Evolutionary conservation across 2,329 filamentous ascomycete genomes (phyloP).

Genomic region (Fusarium vanettenii): DNA sequence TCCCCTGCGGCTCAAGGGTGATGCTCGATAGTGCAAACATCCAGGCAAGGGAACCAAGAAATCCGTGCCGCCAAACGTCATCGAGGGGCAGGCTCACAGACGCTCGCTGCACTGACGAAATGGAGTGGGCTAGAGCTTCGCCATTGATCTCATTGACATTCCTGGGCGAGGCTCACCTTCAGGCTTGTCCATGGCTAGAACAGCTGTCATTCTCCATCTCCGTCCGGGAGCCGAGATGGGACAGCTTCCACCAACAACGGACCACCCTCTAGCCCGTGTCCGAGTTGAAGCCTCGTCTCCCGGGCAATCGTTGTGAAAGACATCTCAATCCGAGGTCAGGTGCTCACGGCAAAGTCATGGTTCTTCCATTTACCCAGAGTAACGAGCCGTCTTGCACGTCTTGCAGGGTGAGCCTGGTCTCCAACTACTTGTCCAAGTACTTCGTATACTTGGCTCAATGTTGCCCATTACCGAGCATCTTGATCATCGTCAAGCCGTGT

Average conservation of each 20-base stretch:
- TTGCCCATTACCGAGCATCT: constrained; percentile 12
- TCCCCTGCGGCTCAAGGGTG: constrained; percentile 30
- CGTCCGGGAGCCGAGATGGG: constrained; percentile 7
- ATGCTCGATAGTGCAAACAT: constrained; percentile 13
- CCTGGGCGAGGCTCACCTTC: constrained; percentile 6
- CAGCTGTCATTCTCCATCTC: constrained; percentile 8
- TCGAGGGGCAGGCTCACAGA: constrained; percentile 36
- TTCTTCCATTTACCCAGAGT: constrained; percentile 23
- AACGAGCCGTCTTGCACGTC: constrained; percentile 13
- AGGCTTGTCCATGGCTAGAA: constrained; percentile 4
- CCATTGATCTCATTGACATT: constrained; percentile 35
- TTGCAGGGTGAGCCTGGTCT: background rate
- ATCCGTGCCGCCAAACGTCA: constrained; percentile 34
- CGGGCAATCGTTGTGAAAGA: constrained; percentile 4
- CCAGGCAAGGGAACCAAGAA: constrained; percentile 19
- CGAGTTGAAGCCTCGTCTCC: constrained; percentile 7
- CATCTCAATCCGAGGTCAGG: constrained; percentile 6
- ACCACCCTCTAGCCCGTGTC: constrained; percentile 1
- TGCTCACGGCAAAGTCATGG: constrained; percentile 6
- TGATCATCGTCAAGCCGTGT: constrained; percentile 6
- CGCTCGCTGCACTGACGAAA: constrained; percentile 12
- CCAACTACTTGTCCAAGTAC: background rate
- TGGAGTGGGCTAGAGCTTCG: constrained; percentile 20
- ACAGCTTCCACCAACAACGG: constrained; percentile 1
- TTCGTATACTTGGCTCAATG: background rate